Conservation (phyloP, 306 rosid species). For the Pyrus communis region DNA sequence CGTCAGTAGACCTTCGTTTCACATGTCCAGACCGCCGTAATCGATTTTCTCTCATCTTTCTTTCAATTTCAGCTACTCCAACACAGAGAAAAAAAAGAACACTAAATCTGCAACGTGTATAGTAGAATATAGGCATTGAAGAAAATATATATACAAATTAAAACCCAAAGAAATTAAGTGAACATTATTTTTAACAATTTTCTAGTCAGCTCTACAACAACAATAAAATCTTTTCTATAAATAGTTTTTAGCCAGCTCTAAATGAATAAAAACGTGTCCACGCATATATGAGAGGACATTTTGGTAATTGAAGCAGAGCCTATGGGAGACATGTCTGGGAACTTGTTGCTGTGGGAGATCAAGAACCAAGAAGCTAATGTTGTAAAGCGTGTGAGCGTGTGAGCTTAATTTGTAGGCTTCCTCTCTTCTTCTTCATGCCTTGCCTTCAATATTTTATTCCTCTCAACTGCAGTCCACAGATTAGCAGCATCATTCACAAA, state of each 20-base stretch:
- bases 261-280: not conserved
- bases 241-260: not conserved
- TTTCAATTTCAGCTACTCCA: no score
- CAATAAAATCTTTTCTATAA: accelerated
- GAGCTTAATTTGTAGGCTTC: not conserved
- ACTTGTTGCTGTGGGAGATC: conserved; percentile 39
- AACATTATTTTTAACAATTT: not conserved
- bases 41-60: no score
- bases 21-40: no score
- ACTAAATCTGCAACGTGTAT: not conserved
- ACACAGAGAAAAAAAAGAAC: not conserved
- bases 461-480: not conserved
- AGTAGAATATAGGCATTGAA: no score
- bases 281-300: conserved; percentile 8
- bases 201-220: not conserved
- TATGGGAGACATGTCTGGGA: conserved; percentile 33
- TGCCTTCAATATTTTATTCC: not conserved
- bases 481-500: not conserved
- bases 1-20: no score
- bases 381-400: not conserved
- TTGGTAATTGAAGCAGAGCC: conserved; percentile 17
- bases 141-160: not conserved
- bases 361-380: conserved; percentile 26
- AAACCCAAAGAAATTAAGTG: not conserved
- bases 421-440: conserved; percentile 6